These are phyloP conservation scores for Alternaria brassicae DNA, from an alignment of 2,329 filamentous ascomycete species.

Conservation along the genomic window DNA sequence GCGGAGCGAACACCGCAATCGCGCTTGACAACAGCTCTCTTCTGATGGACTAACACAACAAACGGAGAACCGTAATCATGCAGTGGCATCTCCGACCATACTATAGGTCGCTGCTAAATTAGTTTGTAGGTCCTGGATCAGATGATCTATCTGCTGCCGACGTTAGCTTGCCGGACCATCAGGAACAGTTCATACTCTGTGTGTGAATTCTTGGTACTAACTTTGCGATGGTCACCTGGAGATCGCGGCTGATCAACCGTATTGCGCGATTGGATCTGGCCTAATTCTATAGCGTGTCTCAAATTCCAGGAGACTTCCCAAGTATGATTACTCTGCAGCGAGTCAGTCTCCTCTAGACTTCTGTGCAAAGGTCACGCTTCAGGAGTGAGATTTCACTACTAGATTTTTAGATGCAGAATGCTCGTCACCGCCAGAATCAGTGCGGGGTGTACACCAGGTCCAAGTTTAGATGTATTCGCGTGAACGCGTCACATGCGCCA, in stretches of 20 bases:
- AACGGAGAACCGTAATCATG: neutral
- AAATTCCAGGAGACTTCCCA: neutral
- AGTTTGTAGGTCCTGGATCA: slow-evolving; percentile 2
- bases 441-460: neutral
- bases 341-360: neutral
- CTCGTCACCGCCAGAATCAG: neutral
- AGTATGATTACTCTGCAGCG: neutral
- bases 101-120: slow-evolving; percentile 11
- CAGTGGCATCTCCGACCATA: neutral
- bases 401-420: neutral
- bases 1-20: neutral
- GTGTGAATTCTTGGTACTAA: neutral
- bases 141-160: neutral
- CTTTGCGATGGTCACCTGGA: slow-evolving; percentile 9
- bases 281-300: slow-evolving; percentile 19
- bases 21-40: neutral
- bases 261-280: slow-evolving; percentile 6
- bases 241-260: slow-evolving; percentile 13
- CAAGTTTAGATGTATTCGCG: neutral
- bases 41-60: neutral
- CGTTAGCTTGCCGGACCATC: neutral
- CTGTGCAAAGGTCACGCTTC: neutral
- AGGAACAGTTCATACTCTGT: neutral
- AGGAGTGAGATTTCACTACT: neutral
- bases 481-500: slow-evolving; percentile 9